Conservation (phyloP, 2,329 filamentous ascomycete genomes). For the Onygenales sp. region DNA sequence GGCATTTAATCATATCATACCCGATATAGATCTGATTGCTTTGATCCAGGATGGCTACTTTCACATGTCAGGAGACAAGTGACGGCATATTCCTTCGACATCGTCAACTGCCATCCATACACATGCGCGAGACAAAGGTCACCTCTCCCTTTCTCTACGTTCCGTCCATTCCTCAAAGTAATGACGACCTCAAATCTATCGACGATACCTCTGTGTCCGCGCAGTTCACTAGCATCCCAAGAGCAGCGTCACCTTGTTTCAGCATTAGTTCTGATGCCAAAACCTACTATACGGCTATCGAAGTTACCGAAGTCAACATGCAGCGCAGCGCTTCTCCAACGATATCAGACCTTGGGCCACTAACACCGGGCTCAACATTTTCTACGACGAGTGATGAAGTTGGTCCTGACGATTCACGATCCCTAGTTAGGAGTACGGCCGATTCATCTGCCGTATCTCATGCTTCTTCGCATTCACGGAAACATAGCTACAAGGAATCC, state of each 20-base stretch:
- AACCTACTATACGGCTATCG: constrained; percentile 15
- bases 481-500: constrained; percentile 5
- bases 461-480: neutral
- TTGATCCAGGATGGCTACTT: constrained; percentile 6
- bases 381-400: constrained; percentile 3
- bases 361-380: constrained; percentile 7
- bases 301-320: constrained; percentile 11
- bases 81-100: neutral
- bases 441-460: neutral
- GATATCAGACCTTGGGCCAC: constrained; percentile 4
- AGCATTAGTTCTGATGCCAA: constrained; percentile 12
- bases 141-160: constrained; percentile 10
- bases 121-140: neutral
- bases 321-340: constrained; percentile 4
- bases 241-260: constrained; percentile 8
- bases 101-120: constrained; percentile 4
- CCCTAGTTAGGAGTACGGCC: neutral
- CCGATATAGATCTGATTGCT: neutral
- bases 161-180: constrained; percentile 2
- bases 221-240: constrained; percentile 6
- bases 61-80: constrained; percentile 11
- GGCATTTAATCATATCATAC: neutral
- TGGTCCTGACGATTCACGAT: constrained; percentile 3
- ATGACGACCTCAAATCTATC: constrained; percentile 3
- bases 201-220: constrained; percentile 7